Conservation (phyloP, 805 yeast species). For the Saturnispora galanensis region DNA sequence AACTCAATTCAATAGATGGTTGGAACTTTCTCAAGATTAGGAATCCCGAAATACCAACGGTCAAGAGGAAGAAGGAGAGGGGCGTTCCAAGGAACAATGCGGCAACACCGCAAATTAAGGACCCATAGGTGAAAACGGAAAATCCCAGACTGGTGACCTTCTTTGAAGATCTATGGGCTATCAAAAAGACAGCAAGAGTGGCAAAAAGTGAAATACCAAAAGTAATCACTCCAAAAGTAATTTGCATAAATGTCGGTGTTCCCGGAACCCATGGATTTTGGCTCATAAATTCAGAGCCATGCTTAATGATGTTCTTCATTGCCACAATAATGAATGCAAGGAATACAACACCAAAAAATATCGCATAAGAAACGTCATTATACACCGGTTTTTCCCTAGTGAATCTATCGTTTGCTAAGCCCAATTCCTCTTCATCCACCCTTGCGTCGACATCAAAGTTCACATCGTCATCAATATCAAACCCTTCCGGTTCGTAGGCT, state of each 20-base stretch:
- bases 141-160: constrained; percentile 62
- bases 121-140: constrained; percentile 55
- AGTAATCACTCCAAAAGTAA: constrained; percentile 30
- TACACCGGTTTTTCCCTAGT: constrained; percentile 50
- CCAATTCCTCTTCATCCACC: constrained; percentile 4
- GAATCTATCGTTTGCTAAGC: constrained; percentile 46
- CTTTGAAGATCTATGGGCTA: constrained; percentile 58
- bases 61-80: background rate
- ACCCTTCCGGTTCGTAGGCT: constrained; percentile 6
- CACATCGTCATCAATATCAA: constrained; percentile 1
- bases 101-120: constrained; percentile 28
- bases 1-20: constrained; percentile 21
- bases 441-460: background rate
- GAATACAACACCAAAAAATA: constrained; percentile 17
- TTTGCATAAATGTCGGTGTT: constrained; percentile 1
- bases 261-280: constrained; percentile 4
- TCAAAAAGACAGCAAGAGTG: constrained; percentile 43
- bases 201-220: constrained; percentile 51
- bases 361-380: constrained; percentile 64
- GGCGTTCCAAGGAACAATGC: background rate
- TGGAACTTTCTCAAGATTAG: constrained; percentile 33
- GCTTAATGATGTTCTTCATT: constrained; percentile 7
- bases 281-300: constrained; percentile 1
- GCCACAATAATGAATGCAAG: constrained; percentile 4
- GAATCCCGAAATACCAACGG: constrained; percentile 43